phyloP scores from a whole-genome alignment of 805 yeast species.

The Yueomyces sinensis region DNA sequence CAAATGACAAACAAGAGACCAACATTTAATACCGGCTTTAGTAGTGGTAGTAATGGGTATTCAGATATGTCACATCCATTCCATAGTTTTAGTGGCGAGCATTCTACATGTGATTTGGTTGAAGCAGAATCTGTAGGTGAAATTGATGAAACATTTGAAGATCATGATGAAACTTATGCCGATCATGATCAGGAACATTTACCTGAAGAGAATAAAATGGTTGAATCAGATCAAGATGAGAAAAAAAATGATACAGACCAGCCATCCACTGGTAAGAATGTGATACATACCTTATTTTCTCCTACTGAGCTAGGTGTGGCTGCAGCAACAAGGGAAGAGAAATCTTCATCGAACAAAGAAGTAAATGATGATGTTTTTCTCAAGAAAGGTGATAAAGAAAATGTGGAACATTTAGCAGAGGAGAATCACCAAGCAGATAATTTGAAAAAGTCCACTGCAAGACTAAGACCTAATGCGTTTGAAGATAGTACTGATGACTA shows the following conservation, averaged over 20 bases:
- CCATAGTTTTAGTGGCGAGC: not conserved
- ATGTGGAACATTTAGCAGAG: too few species aligned
- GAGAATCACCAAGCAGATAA: too few species aligned
- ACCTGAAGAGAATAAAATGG: not conserved
- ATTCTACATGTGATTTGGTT: not conserved
- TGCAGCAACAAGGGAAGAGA: slow-evolving; percentile 11
- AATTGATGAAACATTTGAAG: not conserved
- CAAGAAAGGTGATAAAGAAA: not conserved
- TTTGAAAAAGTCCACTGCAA: too few species aligned
- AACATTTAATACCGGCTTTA: too few species aligned
- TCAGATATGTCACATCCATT: too few species aligned
- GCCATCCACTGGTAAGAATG: slow-evolving; percentile 2
- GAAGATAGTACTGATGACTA: not conserved
- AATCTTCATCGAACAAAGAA: too few species aligned
- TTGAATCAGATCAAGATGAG: not conserved
- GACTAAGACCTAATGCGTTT: not conserved
- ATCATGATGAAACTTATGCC: not conserved
- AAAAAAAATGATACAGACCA: not conserved
- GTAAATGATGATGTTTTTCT: not conserved
- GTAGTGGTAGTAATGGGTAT: too few species aligned
- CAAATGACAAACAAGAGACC: too few species aligned
- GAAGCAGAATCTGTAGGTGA: not conserved
- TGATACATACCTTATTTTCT: slow-evolving; percentile 11
- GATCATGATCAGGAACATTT: too few species aligned
- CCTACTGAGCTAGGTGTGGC: slow-evolving; percentile 17